A percentile compares a stretch with the other conserved stretches of the same genome.
Conservation (phyloP, 306 rosid species). For the Lathyrus tuberosus region DNA sequence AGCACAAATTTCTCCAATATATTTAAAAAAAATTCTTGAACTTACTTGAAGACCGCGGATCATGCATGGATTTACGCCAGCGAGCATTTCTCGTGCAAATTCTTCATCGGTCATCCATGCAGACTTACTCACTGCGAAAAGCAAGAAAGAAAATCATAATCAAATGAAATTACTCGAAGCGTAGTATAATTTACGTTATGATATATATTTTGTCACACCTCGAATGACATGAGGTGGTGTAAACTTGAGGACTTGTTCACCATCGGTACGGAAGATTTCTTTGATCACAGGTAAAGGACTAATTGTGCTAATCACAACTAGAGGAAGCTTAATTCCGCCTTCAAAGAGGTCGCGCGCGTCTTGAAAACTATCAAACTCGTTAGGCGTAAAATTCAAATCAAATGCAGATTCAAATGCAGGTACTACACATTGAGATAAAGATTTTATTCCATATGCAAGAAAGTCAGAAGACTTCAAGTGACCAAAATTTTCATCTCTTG, state of each 20-base stretch:
- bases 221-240: constrained; percentile 63
- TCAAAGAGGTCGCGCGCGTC: constrained; percentile 66
- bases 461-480: constrained; percentile 77
- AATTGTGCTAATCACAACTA: constrained; percentile 45
- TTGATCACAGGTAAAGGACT: constrained; percentile 59
- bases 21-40: background rate
- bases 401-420: constrained; percentile 58
- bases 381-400: constrained; percentile 39
- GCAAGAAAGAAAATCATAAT: constrained; percentile 4
- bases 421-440: constrained; percentile 51
- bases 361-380: constrained; percentile 67
- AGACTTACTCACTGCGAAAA: constrained; percentile 54
- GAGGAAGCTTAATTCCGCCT: constrained; percentile 64
- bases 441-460: constrained; percentile 60
- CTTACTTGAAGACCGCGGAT: constrained; percentile 69
- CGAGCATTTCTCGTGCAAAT: constrained; percentile 90
- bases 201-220: constrained; percentile 46
- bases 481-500: constrained; percentile 84
- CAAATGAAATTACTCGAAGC: background rate
- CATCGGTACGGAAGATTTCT: constrained; percentile 75
- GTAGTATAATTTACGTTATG: background rate
- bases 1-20: no score
- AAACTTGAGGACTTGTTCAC: constrained; percentile 60
- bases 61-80: constrained; percentile 74
- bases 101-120: constrained; percentile 93